A percentile compares a stretch with the other conserved stretches of the same genome.
These are phyloP conservation scores for Penicillium glabrum DNA, from an alignment of 2,329 filamentous ascomycete species.

Conservation along the genomic window DNA sequence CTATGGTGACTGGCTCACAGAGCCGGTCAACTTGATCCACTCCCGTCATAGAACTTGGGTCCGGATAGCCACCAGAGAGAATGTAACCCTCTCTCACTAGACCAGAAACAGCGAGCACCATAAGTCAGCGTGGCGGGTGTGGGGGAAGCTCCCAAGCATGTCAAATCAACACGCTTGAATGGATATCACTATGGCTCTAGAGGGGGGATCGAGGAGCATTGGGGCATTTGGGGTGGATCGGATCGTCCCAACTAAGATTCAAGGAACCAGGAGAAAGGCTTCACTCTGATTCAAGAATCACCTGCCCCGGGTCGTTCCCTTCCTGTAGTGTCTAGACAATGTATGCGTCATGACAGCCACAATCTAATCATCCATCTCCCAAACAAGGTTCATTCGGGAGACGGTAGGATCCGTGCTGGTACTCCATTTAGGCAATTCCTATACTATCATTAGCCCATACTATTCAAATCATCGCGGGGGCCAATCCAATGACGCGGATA, in stretches of 20 bases:
- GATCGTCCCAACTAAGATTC: slow-evolving; percentile 11
- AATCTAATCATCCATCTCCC: slow-evolving; percentile 17
- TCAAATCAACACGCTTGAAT: slow-evolving; percentile 18
- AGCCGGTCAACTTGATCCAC: slow-evolving; percentile 24
- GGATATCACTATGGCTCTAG: slow-evolving; percentile 4
- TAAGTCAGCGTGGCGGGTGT: slow-evolving; percentile 25
- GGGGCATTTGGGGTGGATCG: slow-evolving; percentile 10
- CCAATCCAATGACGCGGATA: slow-evolving; percentile 19
- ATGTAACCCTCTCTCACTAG: slow-evolving; percentile 35
- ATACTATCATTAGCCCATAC: slow-evolving; percentile 11
- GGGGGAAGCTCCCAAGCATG: slow-evolving; percentile 7
- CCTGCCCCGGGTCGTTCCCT: neutral
- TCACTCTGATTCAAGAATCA: neutral
- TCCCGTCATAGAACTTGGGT: slow-evolving; percentile 16
- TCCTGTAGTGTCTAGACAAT: slow-evolving; percentile 13
- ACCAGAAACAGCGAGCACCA: slow-evolving; percentile 32
- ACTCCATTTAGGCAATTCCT: neutral
- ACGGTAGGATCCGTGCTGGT: slow-evolving; percentile 13
- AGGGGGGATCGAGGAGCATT: neutral
- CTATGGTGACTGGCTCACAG: slow-evolving; percentile 20
- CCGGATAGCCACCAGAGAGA: slow-evolving; percentile 34
- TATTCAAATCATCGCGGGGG: slow-evolving; percentile 2
- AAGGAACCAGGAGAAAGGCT: slow-evolving; percentile 9
- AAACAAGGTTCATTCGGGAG: slow-evolving; percentile 11
- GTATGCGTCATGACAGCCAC: slow-evolving; percentile 37